phyloP scores from a whole-genome alignment of 371 early-diverging fungal species.

The Mucor ambiguus region DNA sequence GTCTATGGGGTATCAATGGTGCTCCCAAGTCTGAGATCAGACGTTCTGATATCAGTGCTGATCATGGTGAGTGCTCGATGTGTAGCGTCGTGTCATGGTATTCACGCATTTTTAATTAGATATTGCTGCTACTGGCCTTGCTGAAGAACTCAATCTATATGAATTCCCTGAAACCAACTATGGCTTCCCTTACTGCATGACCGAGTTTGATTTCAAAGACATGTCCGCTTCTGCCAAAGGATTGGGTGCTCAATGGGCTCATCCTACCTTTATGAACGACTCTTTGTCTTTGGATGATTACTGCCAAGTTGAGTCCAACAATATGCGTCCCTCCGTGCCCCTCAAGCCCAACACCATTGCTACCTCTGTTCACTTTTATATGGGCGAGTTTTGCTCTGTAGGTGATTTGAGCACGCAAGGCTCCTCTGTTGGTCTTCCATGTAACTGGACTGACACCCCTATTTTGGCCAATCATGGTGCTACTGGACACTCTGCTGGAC shows the following conservation, averaged over 20 bases:
- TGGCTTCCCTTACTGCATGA: slow-evolving; percentile 49
- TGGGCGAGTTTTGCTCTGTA: slow-evolving; percentile 47
- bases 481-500: slow-evolving; percentile 27
- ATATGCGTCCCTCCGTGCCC: slow-evolving; percentile 33
- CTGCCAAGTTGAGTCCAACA: slow-evolving; percentile 32
- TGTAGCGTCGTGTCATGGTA: no score
- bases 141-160: slow-evolving; percentile 47
- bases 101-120: slow-evolving; percentile 8
- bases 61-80: slow-evolving; percentile 3
- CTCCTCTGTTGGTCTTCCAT: slow-evolving; percentile 52
- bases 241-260: slow-evolving; percentile 44
- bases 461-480: slow-evolving; percentile 41
- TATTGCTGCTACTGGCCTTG: slow-evolving; percentile 26
- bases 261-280: slow-evolving; percentile 41
- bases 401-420: slow-evolving; percentile 34
- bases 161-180: slow-evolving; percentile 33
- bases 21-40: slow-evolving; percentile 5
- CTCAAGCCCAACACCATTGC: slow-evolving; percentile 30
- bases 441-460: slow-evolving; percentile 54
- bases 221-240: slow-evolving; percentile 27
- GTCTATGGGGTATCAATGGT: slow-evolving; percentile 47
- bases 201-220: slow-evolving; percentile 30
- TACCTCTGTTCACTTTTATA: slow-evolving; percentile 36
- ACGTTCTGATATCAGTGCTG: slow-evolving; percentile 11
- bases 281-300: slow-evolving; percentile 33